These are phyloP conservation scores for Strobilomyces echinocephalus DNA, from an alignment of 768 basidiomycete species.

Conservation along the genomic window DNA sequence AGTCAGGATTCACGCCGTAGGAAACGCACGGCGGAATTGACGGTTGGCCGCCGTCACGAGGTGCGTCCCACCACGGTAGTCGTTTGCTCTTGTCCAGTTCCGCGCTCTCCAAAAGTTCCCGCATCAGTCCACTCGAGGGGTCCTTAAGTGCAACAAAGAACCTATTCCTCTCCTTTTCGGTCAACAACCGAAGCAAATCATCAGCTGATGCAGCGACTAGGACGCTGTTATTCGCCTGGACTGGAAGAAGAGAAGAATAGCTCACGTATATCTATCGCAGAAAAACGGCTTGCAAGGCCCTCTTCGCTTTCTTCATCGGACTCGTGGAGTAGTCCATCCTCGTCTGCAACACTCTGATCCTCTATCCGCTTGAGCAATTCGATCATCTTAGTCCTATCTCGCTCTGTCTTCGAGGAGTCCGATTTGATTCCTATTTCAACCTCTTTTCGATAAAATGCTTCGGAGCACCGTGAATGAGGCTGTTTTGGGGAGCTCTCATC, in stretches of 20 bases:
- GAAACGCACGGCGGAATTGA: slow-evolving; percentile 3
- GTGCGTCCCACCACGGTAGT: slow-evolving; percentile 72
- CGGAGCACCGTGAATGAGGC: slow-evolving; percentile 74
- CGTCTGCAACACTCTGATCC: slow-evolving; percentile 46
- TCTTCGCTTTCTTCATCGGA: slow-evolving; percentile 39
- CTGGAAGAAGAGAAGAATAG: background rate
- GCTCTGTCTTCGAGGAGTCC: slow-evolving; percentile 47
- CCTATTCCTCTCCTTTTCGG: slow-evolving; percentile 50
- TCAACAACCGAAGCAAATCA: slow-evolving; percentile 58
- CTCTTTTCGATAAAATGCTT: slow-evolving; percentile 75
- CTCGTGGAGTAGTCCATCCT: slow-evolving; percentile 26
- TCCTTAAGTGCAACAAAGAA: slow-evolving; percentile 59
- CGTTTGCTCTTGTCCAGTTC: slow-evolving; percentile 46
- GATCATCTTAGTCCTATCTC: slow-evolving; percentile 63
- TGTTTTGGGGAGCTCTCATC: slow-evolving; percentile 4
- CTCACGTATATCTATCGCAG: slow-evolving; percentile 62
- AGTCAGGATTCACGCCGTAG: slow-evolving; percentile 38
- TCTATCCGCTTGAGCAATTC: slow-evolving; percentile 70
- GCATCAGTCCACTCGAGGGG: slow-evolving; percentile 57
- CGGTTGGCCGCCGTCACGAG: slow-evolving; percentile 1
- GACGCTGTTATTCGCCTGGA: background rate
- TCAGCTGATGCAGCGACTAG: slow-evolving; percentile 54
- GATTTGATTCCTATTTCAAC: slow-evolving; percentile 58
- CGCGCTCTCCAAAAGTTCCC: slow-evolving; percentile 54
- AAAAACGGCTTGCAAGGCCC: slow-evolving; percentile 48